Evolutionary conservation across 352 stramenopile species (phyloP).

Genomic region (Phytophthora foliorum): DNA sequence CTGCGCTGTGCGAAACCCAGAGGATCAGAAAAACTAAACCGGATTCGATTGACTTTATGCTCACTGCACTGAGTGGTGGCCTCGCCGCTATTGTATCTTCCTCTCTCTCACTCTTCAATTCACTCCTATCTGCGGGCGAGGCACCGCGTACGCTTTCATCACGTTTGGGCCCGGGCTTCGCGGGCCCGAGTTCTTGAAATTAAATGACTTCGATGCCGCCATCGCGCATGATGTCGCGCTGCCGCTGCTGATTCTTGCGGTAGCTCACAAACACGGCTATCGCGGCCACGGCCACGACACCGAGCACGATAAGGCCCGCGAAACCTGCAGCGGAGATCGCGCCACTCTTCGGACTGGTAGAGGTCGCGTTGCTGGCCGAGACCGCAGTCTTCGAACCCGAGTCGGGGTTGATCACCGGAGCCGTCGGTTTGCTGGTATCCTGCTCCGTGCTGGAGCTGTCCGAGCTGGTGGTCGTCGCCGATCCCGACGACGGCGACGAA

Average conservation of each 20-base stretch:
- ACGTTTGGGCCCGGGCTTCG: constrained; percentile 21
- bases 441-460: constrained; percentile 14
- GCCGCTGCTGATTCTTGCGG: constrained; percentile 80
- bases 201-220: constrained; percentile 51
- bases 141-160: constrained; percentile 24
- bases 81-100: constrained; percentile 16
- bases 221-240: constrained; percentile 79
- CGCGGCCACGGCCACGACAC: constrained; percentile 64
- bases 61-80: constrained; percentile 14
- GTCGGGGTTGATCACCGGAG: neutral
- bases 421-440: constrained; percentile 6
- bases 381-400: constrained; percentile 29
- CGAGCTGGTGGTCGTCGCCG: constrained; percentile 11
- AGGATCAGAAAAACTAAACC: constrained; percentile 26
- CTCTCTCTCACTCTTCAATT: constrained; percentile 12
- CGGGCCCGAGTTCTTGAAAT: constrained; percentile 34
- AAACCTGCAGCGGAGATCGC: constrained; percentile 58
- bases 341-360: neutral
- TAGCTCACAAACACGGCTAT: constrained; percentile 73
- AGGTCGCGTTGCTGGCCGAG: constrained; percentile 57
- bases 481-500: constrained; percentile 24
- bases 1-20: constrained; percentile 5
- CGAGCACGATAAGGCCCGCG: constrained; percentile 65
- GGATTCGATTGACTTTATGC: constrained; percentile 33
- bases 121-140: neutral